Conservation (phyloP, 202 grass and related monocot genomes). For the Bolboschoenoplectus hybrid region DNA sequence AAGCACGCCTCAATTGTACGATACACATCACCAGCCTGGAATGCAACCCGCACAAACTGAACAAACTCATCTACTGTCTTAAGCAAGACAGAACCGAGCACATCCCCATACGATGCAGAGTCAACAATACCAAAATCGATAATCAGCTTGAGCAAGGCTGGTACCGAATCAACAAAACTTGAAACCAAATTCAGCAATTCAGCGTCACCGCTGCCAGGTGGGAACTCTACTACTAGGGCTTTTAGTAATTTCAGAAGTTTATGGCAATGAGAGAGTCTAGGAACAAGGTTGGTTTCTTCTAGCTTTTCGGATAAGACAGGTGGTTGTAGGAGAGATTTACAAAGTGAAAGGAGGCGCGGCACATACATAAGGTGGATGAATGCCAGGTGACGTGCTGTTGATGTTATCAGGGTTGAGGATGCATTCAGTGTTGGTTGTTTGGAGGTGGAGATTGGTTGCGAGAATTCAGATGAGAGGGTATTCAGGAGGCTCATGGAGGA, state of each 20-base stretch:
- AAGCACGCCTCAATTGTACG: constrained; percentile 67
- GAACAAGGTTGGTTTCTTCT: constrained; percentile 72
- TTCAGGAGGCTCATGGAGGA: constrained; percentile 50
- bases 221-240: constrained; percentile 60
- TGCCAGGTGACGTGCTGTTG: constrained; percentile 64
- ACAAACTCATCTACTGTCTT: constrained; percentile 90
- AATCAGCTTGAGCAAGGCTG: constrained; percentile 69
- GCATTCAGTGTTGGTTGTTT: constrained; percentile 46
- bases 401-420: constrained; percentile 61
- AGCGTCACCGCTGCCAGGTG: constrained; percentile 54
- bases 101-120: constrained; percentile 54
- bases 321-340: constrained; percentile 65
- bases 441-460: constrained; percentile 50
- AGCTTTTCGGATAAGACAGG: constrained; percentile 64
- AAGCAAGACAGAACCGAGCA: constrained; percentile 63
- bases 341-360: constrained; percentile 66
- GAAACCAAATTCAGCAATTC: constrained; percentile 60
- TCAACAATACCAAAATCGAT: constrained; percentile 75
- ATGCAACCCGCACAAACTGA: constrained; percentile 65
- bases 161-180: constrained; percentile 66
- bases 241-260: constrained; percentile 79
- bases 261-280: constrained; percentile 77
- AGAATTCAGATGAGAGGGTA: constrained; percentile 70
- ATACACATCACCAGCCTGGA: constrained; percentile 60
- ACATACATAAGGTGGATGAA: constrained; percentile 64